Conservation (phyloP, 257 asterid species). For the Fraxinus anomala region DNA sequence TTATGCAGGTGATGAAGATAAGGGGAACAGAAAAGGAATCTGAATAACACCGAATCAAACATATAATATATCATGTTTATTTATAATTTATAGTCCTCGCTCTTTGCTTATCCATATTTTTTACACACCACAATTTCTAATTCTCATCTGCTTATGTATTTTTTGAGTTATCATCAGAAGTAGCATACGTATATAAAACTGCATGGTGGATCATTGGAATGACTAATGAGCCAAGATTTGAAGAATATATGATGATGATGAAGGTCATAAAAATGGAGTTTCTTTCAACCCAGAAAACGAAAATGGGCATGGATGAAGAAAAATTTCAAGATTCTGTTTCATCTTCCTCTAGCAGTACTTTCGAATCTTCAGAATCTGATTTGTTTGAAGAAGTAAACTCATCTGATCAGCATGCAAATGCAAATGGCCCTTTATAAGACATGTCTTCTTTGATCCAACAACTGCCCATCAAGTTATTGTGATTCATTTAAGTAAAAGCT, state of each 20-base stretch:
- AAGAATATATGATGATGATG: too few species aligned
- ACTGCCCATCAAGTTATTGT: constrained; percentile 50
- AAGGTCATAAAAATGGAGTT: constrained; percentile 31
- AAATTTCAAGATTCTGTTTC: constrained; percentile 4
- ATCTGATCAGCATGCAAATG: constrained; percentile 41
- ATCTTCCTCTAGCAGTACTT: constrained; percentile 5
- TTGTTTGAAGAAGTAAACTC: too few species aligned
- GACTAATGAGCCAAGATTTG: neutral
- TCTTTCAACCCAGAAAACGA: constrained; percentile 34
- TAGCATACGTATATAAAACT: neutral
- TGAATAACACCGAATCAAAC: too few species aligned
- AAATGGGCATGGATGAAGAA: constrained; percentile 44
- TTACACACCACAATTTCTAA: too few species aligned
- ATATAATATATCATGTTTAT: too few species aligned
- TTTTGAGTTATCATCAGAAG: too few species aligned
- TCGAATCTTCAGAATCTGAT: constrained; percentile 34
- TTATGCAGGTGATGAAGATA: too few species aligned
- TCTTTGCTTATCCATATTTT: too few species aligned
- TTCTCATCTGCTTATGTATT: too few species aligned
- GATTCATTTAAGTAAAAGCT: neutral
- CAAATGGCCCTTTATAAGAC: constrained; percentile 41
- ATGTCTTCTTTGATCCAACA: constrained; percentile 63
- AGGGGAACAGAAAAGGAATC: too few species aligned
- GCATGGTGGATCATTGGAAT: constrained; percentile 32
- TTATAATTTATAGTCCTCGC: too few species aligned